Evolutionary conservation across 2,329 filamentous ascomycete genomes (phyloP).

Genomic region (Calonectria multiphialidica): DNA sequence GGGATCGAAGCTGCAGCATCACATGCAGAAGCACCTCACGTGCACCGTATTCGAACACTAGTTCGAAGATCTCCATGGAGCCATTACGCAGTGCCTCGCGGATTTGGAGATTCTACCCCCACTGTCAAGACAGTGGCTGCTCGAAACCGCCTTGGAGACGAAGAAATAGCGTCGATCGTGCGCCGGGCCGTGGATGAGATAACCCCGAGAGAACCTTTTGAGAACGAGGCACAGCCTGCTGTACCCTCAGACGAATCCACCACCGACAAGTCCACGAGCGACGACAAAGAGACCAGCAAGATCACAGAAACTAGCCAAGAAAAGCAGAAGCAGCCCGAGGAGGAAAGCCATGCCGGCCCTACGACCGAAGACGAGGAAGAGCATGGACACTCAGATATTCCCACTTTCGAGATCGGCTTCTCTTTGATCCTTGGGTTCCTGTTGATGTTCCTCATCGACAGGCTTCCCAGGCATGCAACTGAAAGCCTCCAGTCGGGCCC

Average conservation of each 20-base stretch:
- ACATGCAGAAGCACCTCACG: slow-evolving; percentile 55
- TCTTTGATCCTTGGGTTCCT: slow-evolving; percentile 91
- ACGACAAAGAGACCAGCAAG: slow-evolving; percentile 17
- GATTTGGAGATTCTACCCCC: slow-evolving; percentile 40
- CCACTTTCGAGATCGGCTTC: slow-evolving; percentile 85
- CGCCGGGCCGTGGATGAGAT: slow-evolving; percentile 29
- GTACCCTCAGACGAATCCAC: slow-evolving; percentile 27
- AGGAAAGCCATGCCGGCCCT: slow-evolving; percentile 35
- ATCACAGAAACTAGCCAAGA: slow-evolving; percentile 1
- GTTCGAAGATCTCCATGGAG: slow-evolving; percentile 49
- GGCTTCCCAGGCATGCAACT: slow-evolving; percentile 79
- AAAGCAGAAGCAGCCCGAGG: slow-evolving; percentile 27
- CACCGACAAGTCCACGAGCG: slow-evolving; percentile 21
- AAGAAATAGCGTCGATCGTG: slow-evolving; percentile 30
- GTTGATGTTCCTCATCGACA: slow-evolving; percentile 96
- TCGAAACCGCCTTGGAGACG: slow-evolving; percentile 12
- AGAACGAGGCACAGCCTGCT: slow-evolving; percentile 28
- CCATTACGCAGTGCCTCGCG: slow-evolving; percentile 40
- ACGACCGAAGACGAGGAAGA: slow-evolving; percentile 53
- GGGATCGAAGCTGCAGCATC: slow-evolving; percentile 91
- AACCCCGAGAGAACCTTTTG: slow-evolving; percentile 23
- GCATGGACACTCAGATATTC: slow-evolving; percentile 56
- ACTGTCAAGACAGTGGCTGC: slow-evolving; percentile 29
- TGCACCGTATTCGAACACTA: slow-evolving; percentile 50
- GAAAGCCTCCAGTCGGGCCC: slow-evolving; percentile 74